A percentile compares a stretch with the other conserved stretches of the same genome.
Conservation (phyloP, 257 asterid genomes). For the Handroanthus guayacan region DNA sequence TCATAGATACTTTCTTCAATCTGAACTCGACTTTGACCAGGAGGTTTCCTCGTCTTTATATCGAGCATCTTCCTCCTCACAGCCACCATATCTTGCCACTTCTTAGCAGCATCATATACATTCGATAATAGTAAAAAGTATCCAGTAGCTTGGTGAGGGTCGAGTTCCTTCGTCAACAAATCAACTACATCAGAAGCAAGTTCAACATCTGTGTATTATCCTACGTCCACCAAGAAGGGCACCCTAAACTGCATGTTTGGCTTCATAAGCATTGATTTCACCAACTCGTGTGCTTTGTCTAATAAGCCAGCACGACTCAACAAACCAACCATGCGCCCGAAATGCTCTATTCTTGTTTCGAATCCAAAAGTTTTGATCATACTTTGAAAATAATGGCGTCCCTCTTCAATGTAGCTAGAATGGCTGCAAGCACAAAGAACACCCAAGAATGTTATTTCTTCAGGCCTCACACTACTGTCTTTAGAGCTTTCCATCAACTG, state of each 20-base stretch:
- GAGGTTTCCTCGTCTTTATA: constrained; percentile 55
- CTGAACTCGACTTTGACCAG: constrained; percentile 81
- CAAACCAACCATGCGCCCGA: constrained; percentile 88
- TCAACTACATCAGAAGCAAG: constrained; percentile 67
- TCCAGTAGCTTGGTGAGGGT: constrained; percentile 59
- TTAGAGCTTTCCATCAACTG: too few relatives aligned
- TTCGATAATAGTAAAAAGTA: constrained; percentile 72
- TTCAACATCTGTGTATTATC: constrained; percentile 59
- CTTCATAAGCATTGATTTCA: constrained; percentile 75
- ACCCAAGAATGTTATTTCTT: too few relatives aligned
- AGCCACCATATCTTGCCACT: constrained; percentile 70
- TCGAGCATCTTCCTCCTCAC: constrained; percentile 61
- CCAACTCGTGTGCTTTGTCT: constrained; percentile 64
- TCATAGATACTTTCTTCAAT: constrained; percentile 53
- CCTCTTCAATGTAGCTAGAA: constrained; percentile 60
- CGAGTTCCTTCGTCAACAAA: constrained; percentile 51
- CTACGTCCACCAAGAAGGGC: constrained; percentile 86
- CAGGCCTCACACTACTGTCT: too few relatives aligned
- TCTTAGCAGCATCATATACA: constrained; percentile 65
- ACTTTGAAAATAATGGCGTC: constrained; percentile 55
- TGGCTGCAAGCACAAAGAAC: too few relatives aligned
- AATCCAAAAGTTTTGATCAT: constrained; percentile 68
- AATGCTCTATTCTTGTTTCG: constrained; percentile 70
- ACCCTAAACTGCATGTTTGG: constrained; percentile 87
- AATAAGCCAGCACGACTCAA: constrained; percentile 83